Evolutionary conservation across 495 filamentous ascomycete species (phyloP), one percentile per base, ranked within the genome.

Genomic region (Haplographium delicatum): DNA sequence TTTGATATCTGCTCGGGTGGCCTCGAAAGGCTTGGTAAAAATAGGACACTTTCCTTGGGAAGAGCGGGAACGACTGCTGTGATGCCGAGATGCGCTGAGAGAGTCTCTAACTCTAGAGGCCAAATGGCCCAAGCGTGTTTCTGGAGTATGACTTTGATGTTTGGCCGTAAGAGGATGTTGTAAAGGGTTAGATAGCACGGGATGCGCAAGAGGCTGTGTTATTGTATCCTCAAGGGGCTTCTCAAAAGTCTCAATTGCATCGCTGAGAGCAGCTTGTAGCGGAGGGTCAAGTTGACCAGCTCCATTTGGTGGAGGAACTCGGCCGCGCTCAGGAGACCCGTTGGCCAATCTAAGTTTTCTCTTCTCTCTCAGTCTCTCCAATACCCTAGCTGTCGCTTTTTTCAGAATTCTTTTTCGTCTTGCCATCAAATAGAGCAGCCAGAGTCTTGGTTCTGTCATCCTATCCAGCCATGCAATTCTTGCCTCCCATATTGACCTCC

Each of bases 351-450:
- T 49, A n/a, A 15, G 9, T 1, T 18, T 19, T 31, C 50, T 50
- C 51, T 59, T 59, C 33, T 54, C 47, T 16, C 24, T 30, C 41
- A 59, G 27, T 10, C 41, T 16, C 22, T 26, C 19, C 2, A 47
- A 3, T 0, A 59, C 43, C 28, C 38, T 47, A n/a, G 26, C 26
- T 0, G 42, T 24, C 16, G 46, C 51, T 16, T 47, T 20, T 22
- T 51, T 51, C n/a, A 59, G 31, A 26, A 59, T 59, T 11, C 56
- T 51, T 15, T 43, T 51, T 37, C 51, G 9, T 27, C 51, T 50
- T 8, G 51, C 56, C 51, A 59, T 51, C 35, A 59, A 39, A 48
- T 51, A 59, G 6, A 54, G 27, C 15, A 54, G 16, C 51, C 51
- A 54, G 19, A 44, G 34, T 19, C 56, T 34, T n/a, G 56, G 47